Base-by-base conservation (phyloP, 306 rosid genomes). In the Arachis stenosperma region DNA sequence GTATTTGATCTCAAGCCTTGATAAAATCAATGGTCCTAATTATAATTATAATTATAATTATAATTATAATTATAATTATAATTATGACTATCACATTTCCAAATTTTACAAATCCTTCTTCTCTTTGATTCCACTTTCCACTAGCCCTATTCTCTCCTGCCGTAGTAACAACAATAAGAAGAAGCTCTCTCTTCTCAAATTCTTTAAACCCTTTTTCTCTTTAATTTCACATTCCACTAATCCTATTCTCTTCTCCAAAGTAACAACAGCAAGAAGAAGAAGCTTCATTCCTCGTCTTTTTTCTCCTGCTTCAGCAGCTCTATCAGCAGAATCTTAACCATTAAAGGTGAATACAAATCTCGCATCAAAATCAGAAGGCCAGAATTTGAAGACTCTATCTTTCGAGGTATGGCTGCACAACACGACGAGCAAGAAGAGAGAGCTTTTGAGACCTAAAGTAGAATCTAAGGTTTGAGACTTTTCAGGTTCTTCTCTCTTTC, bases 401-500 rank as follows among this genome's bases (percentile, higher is more conserved):
- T 76, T 86, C 51, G 90, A 85, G 76, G 85, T 94, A 36, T 94
- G 91, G 91, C 70, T 94, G 9, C 78, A 89, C 85, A 91, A 94
- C 85, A 91, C 98, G 5, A 90, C 87, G 96, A 87, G 89, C 63
- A 89, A 82, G 72, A 86, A 47, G 78, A 88, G 84, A 82, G 88
- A 90, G 65, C 46, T 83, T 8, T 88, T 94, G 51, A 84, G 78
- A 75, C 87, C 99, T 46, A 94, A 91, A 84, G 79, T 86, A 6
- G 91, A 88, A 67, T 90, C 84, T 4, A 92, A 75, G 72, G 99
- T 91, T 8, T 92, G 96, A 63, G 97, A 94, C 73, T 95, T 94
- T 87, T 78, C 84, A 91, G 99, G 99, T 94, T 81, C 56, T 56
- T 66, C 77, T 48, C 15, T 17, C 17, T 17, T 9, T 69, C 64